A percentile compares a stretch with the other conserved stretches of the same genome.
Evolutionary conservation across 2,329 filamentous ascomycete genomes (phyloP).

Genomic region (Exophiala bonariae): DNA sequence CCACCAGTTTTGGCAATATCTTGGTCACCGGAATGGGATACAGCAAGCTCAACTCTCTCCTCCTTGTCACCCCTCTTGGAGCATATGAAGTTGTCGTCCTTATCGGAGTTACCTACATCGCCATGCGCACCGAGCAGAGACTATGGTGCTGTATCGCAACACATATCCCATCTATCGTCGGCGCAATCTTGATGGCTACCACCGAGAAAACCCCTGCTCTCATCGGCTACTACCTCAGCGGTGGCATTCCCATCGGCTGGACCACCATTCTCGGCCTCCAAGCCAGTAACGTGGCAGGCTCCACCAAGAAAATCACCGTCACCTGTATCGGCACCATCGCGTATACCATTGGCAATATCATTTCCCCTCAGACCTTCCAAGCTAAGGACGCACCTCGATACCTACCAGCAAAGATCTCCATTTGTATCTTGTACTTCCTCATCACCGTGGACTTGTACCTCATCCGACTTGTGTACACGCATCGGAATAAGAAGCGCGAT

Average conservation of each 20-base stretch:
- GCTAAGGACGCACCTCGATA: conserved; percentile 34
- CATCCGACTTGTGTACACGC: conserved; percentile 33
- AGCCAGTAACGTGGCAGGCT: conserved; percentile 38
- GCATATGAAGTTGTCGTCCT: conserved; percentile 40
- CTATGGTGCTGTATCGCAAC: conserved; percentile 38
- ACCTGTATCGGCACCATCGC: conserved; percentile 36
- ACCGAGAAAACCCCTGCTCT: conserved; percentile 37
- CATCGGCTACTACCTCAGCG: conserved; percentile 40
- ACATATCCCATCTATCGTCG: conserved; percentile 38
- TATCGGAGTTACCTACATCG: conserved; percentile 38
- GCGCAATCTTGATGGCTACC: conserved; percentile 41
- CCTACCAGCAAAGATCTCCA: conserved; percentile 32
- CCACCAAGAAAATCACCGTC: conserved; percentile 39
- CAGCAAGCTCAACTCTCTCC: conserved; percentile 32
- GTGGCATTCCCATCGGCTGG: conserved; percentile 41
- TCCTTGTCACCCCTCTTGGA: conserved; percentile 40
- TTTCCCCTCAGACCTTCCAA: conserved; percentile 44
- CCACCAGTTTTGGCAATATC: conserved; percentile 40
- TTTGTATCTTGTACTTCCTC: conserved; percentile 30
- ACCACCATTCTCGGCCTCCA: conserved; percentile 40
- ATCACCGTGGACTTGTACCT: conserved; percentile 33
- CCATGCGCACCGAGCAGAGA: conserved; percentile 37
- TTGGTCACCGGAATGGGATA: conserved; percentile 41
- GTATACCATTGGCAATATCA: conserved; percentile 44
- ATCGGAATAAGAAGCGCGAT: conserved; percentile 33